Base-by-base conservation (phyloP, 352 stramenopile species). In the Phytophthora idaei region DNA sequence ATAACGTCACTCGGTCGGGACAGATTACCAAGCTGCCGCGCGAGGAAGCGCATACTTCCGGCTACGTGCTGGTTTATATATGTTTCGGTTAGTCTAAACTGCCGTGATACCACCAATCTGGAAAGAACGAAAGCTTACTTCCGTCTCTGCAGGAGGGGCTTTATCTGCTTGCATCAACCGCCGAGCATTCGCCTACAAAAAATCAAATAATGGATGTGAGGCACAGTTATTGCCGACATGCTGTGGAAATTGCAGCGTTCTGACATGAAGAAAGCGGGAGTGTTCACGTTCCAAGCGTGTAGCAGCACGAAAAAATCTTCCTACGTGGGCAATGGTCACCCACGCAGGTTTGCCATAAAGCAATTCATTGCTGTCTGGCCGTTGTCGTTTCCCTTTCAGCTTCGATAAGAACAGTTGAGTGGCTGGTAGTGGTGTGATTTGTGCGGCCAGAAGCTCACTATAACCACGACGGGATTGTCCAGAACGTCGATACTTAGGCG, bases 361-460 rank as follows among this genome's bases (percentile, higher is more conserved):
- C 9, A 89, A 69, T 56, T 85, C 67, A 32, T 53, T 61, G 21
- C 79, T 61, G n/a, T 81, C 76, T 14, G 68, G 75, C n/a, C 77
- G 72, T 15, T 49, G 68, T 10, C 74, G 72, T 47, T 90, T 89
- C 10, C 79, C 77, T 52, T 89, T 88, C 17, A 92, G 61, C 25
- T 78, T 89, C 2, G 78, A 73, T 12, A 88, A 57, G 66, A 91
- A 91, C 3, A 69, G 60, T 17, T 87, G 73, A 7, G 80, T 91
- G 6, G 78, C 83, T 32, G 83, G 80, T 9, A 91, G 60, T 36
- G 80, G 80, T 5, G 58, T 71, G 46, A 71, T 42, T 6, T 34
- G 25, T 44, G 25, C 49, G 27, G 4, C 37, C 5, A 61, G 37
- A 47, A 57, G n/a, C 25, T 67, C 61, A 36, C 34, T 58, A 29